Base-by-base conservation (phyloP, 306 rosid genomes). In the Pyrus communis region DNA sequence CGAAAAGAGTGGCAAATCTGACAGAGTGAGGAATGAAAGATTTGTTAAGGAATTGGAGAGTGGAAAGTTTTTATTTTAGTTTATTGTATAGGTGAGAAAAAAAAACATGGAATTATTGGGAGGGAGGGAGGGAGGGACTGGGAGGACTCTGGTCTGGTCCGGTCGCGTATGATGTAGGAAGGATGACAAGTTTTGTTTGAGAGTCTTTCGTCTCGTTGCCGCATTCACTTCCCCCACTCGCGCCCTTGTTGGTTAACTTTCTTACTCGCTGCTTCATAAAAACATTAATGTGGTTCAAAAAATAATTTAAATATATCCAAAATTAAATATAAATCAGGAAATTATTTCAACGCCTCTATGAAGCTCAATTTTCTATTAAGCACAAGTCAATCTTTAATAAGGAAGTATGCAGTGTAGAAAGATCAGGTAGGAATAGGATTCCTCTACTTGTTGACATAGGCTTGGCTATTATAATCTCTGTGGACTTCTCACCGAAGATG, bases 121-220 rank as follows among this genome's bases (percentile, higher is more conserved):
- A 2, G 46, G 66, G 54, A 25, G 62, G 25, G 57, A 67, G 11
- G n/a, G 55, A 17, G 21, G 18, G 7, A 33, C 7, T 18, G 30
- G 58, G 66, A 5, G 9, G 79, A 80, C 71, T 3, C 8, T 66
- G 77, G 77, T 75, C 68, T 25, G 28, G 75, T 25, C 42, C 23
- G 45, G 33, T 66, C 27, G 27, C 27, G 27, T 25, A 25, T 25
- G 27, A 25, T 25, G 27, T 8, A 40, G 30, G 62, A 79, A 79
- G 78, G 78, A 75, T 11, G 80, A 22, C 67, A 75, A 68, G 42
- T 61, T 40, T 68, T 25, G 66, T 61, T 69, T 51, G 57, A 31
- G 67, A 74, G 40, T 63, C 3, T 60, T 60, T 69, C 75, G 46
- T 64, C 38, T 62, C 1, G 19, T 75, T 70, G 54, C 22, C 21